A percentile compares a stretch with the other conserved stretches of the same genome.
phyloP scores from a whole-genome alignment of 2,329 filamentous ascomycete genomes.

The Colletotrichum horii region DNA sequence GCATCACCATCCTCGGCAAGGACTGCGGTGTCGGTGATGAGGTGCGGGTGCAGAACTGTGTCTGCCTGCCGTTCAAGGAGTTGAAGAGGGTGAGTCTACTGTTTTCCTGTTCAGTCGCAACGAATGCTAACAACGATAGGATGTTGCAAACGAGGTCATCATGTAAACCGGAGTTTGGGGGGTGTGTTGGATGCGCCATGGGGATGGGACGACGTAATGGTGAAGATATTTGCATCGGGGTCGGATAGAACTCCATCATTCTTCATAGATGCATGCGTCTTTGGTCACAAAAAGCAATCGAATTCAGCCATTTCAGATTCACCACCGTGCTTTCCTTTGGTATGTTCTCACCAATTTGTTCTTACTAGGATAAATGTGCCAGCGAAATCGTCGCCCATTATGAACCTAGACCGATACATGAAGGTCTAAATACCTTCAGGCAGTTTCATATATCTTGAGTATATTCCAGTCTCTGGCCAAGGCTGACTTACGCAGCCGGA shows the following conservation, averaged over 20 bases:
- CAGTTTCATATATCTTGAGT: background rate
- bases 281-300: slow-evolving; percentile 21
- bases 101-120: background rate
- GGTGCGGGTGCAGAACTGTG: slow-evolving; percentile 95
- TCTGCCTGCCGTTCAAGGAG: slow-evolving; percentile 97
- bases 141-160: slow-evolving; percentile 87
- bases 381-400: background rate
- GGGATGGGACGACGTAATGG: slow-evolving; percentile 12
- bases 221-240: slow-evolving; percentile 12
- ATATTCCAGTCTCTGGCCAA: background rate
- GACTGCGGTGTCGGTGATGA: slow-evolving; percentile 95
- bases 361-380: background rate
- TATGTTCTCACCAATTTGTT: background rate
- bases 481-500: background rate
- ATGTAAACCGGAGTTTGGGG: slow-evolving; percentile 65
- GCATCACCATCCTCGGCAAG: slow-evolving; percentile 96
- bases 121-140: slow-evolving; percentile 55
- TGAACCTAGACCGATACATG: background rate
- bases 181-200: background rate
- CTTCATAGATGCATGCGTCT: slow-evolving; percentile 22
- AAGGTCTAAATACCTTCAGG: background rate
- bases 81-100: slow-evolving; percentile 80
- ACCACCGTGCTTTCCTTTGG: background rate
- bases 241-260: slow-evolving; percentile 11
- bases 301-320: slow-evolving; percentile 13